A percentile compares a stretch with the other conserved stretches of the same genome.
Conservation (phyloP, 352 stramenopile species). For the Hyaloperonospora brassicae region DNA sequence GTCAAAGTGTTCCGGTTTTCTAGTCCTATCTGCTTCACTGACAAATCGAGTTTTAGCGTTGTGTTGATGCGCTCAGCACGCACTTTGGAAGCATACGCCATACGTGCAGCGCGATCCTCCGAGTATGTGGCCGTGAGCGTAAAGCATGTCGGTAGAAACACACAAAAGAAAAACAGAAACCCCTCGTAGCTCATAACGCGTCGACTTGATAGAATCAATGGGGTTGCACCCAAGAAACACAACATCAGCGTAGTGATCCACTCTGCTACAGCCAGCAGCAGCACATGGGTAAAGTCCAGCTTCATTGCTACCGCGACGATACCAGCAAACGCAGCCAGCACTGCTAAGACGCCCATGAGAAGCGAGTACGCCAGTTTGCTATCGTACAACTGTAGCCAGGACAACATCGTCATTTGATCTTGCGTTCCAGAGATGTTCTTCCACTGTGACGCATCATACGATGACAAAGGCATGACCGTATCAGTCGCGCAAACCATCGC, state of each 20-base stretch:
- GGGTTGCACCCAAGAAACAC: conserved; percentile 32
- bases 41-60: conserved; percentile 69
- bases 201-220: conserved; percentile 47
- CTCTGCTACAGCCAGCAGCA: conserved; percentile 42
- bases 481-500: conserved; percentile 39
- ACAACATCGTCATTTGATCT: conserved; percentile 40
- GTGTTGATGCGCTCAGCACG: conserved; percentile 76
- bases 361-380: conserved; percentile 54
- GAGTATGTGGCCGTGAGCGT: conserved; percentile 69
- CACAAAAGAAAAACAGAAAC: conserved; percentile 52
- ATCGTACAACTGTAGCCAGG: conserved; percentile 62
- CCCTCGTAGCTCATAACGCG: conserved; percentile 39
- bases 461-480: conserved; percentile 32
- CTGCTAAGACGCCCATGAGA: conserved; percentile 54
- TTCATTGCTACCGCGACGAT: conserved; percentile 72
- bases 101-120: conserved; percentile 55
- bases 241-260: conserved; percentile 55
- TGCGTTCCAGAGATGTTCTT: conserved; percentile 23
- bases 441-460: conserved; percentile 42
- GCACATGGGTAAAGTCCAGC: conserved; percentile 67
- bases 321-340: conserved; percentile 45
- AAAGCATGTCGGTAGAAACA: conserved; percentile 56
- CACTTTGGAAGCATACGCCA: conserved; percentile 68
- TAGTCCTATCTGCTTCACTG: conserved; percentile 57
- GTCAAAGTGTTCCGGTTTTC: conserved; percentile 54